phyloP scores from a whole-genome alignment of 805 yeast species.

The Starmerella kuoi region DNA sequence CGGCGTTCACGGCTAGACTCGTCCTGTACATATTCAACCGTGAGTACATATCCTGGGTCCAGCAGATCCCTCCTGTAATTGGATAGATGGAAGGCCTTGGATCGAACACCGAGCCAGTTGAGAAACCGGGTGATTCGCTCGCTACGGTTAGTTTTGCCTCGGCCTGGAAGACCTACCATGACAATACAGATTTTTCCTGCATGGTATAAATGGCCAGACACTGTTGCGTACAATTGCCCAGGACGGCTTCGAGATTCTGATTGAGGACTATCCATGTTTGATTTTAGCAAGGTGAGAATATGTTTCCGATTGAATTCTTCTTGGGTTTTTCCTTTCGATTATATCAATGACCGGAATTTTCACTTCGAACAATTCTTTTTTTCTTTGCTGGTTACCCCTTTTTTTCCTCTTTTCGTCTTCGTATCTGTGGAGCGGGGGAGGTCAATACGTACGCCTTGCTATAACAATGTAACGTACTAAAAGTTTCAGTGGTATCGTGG shows the following conservation, averaged over 20 bases:
- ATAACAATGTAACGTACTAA: too few species aligned
- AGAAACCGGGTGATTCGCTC: slow-evolving; percentile 84
- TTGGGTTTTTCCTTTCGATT: not conserved
- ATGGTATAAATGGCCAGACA: slow-evolving; percentile 82
- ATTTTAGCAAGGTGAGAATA: too few species aligned
- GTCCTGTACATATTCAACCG: slow-evolving; percentile 54
- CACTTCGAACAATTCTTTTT: too few species aligned
- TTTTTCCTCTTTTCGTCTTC: too few species aligned
- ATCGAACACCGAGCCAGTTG: slow-evolving; percentile 91
- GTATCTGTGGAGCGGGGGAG: too few species aligned
- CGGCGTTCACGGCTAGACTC: slow-evolving; percentile 45
- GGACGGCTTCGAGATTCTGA: slow-evolving; percentile 38
- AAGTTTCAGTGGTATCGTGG: too few species aligned
- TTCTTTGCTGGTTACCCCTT: not conserved
- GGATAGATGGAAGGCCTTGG: slow-evolving; percentile 83
- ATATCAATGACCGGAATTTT: too few species aligned
- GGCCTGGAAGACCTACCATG: slow-evolving; percentile 85
- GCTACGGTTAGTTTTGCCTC: slow-evolving; percentile 88
- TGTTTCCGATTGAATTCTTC: too few species aligned
- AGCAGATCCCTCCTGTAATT: slow-evolving; percentile 60
- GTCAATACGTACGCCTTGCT: too few species aligned
- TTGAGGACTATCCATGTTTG: too few species aligned
- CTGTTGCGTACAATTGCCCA: slow-evolving; percentile 76
- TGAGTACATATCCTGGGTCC: slow-evolving; percentile 38
- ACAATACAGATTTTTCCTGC: slow-evolving; percentile 89